These are phyloP conservation scores for Pyrrhoderma noxium DNA, from an alignment of 1,284 basidiomycete species.

Conservation along the genomic window DNA sequence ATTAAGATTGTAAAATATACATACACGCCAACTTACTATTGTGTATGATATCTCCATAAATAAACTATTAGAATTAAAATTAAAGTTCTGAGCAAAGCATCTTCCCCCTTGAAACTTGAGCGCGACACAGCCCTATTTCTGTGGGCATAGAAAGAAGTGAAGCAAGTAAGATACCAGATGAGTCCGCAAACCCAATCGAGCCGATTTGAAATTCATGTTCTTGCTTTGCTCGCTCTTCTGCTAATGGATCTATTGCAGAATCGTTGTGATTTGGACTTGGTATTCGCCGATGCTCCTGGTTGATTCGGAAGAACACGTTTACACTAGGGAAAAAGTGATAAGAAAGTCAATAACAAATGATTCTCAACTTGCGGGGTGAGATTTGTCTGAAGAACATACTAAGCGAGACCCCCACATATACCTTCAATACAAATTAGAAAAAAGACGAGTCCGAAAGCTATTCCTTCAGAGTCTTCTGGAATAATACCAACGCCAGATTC, in stretches of 20 bases:
- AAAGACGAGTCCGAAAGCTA: slow-evolving; percentile 64
- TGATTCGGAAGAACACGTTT: slow-evolving; percentile 82
- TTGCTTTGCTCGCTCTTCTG: slow-evolving; percentile 50
- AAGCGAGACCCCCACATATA: slow-evolving; percentile 87
- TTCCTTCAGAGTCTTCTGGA: slow-evolving; percentile 39
- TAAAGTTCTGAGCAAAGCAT: slow-evolving; percentile 45
- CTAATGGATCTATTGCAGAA: slow-evolving; percentile 30
- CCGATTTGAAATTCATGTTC: slow-evolving; percentile 87
- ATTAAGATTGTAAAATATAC: no score
- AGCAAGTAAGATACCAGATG: slow-evolving; percentile 72
- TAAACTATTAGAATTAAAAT: no score
- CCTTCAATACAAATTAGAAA: slow-evolving; percentile 79
- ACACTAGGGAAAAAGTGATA: slow-evolving; percentile 42
- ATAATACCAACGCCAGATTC: slow-evolving; percentile 69
- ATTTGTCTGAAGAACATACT: slow-evolving; percentile 44
- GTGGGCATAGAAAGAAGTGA: slow-evolving; percentile 77
- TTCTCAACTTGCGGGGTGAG: no score
- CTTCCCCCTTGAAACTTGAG: slow-evolving; percentile 69
- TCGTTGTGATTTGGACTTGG: slow-evolving; percentile 29
- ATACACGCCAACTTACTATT: no score
- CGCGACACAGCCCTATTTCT: slow-evolving; percentile 71
- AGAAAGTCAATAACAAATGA: neutral
- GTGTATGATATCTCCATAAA: no score
- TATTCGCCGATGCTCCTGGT: slow-evolving; percentile 47
- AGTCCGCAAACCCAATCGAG: slow-evolving; percentile 74